These are phyloP conservation scores for Auriscalpium orientale DNA, from an alignment of 768 basidiomycete species.

Conservation along the genomic window DNA sequence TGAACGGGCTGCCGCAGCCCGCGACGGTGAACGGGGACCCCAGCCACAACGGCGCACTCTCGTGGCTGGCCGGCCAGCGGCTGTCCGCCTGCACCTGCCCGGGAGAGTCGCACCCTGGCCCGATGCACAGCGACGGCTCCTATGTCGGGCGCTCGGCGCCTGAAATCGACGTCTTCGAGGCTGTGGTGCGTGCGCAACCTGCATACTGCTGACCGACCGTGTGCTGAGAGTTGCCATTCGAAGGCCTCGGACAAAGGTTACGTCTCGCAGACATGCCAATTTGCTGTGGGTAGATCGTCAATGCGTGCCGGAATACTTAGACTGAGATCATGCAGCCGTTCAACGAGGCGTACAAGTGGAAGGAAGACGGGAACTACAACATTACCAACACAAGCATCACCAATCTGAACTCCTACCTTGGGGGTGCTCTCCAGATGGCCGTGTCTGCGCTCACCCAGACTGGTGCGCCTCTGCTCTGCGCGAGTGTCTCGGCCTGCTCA, in stretches of 20 bases:
- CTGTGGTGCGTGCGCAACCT: conserved; percentile 21
- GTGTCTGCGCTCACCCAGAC: conserved; percentile 64
- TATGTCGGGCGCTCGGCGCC: conserved; percentile 62
- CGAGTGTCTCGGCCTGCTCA: not conserved
- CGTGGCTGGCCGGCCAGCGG: conserved; percentile 77
- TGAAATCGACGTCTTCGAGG: conserved; percentile 68
- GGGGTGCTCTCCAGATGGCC: conserved; percentile 79
- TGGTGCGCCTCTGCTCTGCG: not conserved
- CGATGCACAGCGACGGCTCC: conserved; percentile 42
- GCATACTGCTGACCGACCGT: not conserved
- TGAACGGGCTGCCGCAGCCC: conserved; percentile 53
- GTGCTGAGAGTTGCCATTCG: not conserved
- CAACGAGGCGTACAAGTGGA: conserved; percentile 9
- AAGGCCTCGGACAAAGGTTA: not conserved
- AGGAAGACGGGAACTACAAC: not conserved
- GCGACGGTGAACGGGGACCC: conserved; percentile 58
- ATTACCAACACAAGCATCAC: conserved; percentile 1
- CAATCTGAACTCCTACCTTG: conserved; percentile 53
- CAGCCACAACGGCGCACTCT: conserved; percentile 45
- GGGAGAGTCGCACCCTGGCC: conserved; percentile 43
- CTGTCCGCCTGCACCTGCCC: conserved; percentile 26
- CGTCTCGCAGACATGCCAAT: conserved; percentile 15
- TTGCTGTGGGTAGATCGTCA: conserved; percentile 8
- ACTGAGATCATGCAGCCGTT: conserved; percentile 7
- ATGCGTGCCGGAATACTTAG: not conserved